Evolutionary conservation across 192 early-diverging fungal genomes (phyloP).

Genomic region (Tieghemiomyces parasiticus): DNA sequence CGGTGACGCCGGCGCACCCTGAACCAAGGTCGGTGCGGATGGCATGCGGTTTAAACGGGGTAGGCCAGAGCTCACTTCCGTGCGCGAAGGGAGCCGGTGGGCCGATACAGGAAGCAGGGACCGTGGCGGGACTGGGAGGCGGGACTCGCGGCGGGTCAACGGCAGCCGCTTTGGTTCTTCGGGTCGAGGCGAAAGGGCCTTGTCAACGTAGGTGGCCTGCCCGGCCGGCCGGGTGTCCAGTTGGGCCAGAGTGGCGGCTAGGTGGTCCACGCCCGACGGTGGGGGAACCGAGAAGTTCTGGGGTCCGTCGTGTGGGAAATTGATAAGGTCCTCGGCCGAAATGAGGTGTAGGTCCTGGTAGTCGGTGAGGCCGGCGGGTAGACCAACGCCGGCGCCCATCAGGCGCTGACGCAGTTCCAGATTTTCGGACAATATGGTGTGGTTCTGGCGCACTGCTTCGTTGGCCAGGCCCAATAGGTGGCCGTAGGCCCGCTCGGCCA

Average conservation of each 20-base stretch:
- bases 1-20: background rate
- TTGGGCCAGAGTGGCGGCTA: too few species aligned
- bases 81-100: background rate
- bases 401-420: background rate
- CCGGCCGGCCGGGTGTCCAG: too few species aligned
- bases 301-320: too few species aligned
- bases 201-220: background rate
- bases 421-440: background rate
- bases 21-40: background rate
- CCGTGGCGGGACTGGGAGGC: background rate
- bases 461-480: background rate
- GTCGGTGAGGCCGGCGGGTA: background rate
- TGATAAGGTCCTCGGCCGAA: background rate
- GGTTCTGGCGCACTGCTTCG: background rate
- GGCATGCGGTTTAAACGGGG: background rate
- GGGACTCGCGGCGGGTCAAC: too few species aligned
- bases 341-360: background rate
- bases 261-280: background rate
- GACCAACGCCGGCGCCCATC: background rate
- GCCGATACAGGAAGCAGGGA: background rate
- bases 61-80: constrained; percentile 1
- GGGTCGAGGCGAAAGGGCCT: background rate
- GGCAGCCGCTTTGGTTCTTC: too few species aligned
- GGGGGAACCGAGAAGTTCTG: background rate
- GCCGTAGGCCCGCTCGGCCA: constrained; percentile 7